Percentiles rank a stretch among this genome's conserved stretches.
Evolutionary conservation across 2,329 filamentous ascomycete genomes (phyloP).

Genomic region (Nannizziopsis barbatae): DNA sequence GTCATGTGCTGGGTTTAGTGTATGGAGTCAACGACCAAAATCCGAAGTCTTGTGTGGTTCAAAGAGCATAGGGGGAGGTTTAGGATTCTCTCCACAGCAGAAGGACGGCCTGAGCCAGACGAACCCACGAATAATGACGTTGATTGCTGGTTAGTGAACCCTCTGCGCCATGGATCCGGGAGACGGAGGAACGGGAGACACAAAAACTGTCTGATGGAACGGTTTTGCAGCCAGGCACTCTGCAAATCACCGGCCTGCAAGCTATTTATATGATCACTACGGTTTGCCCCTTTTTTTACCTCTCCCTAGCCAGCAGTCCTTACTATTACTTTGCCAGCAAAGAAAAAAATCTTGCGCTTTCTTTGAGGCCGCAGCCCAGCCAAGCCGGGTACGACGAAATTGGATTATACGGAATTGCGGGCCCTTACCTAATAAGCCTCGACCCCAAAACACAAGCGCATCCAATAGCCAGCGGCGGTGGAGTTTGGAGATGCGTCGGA

Average conservation of each 20-base stretch:
- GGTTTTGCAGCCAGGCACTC: not conserved
- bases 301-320: too few relatives aligned
- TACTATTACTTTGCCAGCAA: not conserved
- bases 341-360: too few relatives aligned
- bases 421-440: constrained; percentile 5
- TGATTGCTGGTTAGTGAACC: constrained; percentile 7
- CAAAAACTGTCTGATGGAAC: not conserved
- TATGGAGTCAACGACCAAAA: not conserved
- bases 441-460: not conserved
- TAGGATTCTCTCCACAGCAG: not conserved
- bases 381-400: constrained; percentile 8
- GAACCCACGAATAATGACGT: constrained; percentile 4
- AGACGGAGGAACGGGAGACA: constrained; percentile 5
- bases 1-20: constrained; percentile 7
- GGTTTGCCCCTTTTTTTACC: too few relatives aligned
- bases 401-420: constrained; percentile 1
- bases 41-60: not conserved
- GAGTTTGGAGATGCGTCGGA: not conserved
- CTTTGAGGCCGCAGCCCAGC: constrained; percentile 1
- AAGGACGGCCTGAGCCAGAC: not conserved
- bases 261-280: not conserved
- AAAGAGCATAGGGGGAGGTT: too few relatives aligned
- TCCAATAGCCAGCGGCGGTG: not conserved
- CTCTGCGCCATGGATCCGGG: constrained; percentile 5
- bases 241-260: not conserved